Evolutionary conservation across 306 rosid genomes (phyloP).

Genomic region (Aeschynomene evenia): DNA sequence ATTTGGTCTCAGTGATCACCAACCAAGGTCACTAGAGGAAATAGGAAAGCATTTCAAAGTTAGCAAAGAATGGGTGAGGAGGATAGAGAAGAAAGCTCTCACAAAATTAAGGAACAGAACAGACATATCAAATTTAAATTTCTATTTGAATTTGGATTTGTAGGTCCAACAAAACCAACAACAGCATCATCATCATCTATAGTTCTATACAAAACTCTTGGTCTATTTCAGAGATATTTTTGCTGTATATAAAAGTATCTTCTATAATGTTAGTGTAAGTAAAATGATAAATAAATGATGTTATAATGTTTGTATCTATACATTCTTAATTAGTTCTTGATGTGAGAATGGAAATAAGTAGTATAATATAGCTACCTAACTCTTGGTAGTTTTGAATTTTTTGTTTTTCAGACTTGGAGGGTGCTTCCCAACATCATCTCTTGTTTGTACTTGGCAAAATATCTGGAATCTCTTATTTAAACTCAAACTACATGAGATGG

Average conservation of each 20-base stretch:
- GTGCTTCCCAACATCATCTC: background rate
- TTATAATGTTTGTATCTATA: background rate
- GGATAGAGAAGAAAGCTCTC: constrained; percentile 69
- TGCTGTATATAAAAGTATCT: constrained; percentile 6
- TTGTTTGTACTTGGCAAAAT: background rate
- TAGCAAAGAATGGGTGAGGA: constrained; percentile 69
- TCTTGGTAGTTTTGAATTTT: background rate
- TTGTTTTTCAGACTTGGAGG: background rate
- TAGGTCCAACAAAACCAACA: too few relatives aligned
- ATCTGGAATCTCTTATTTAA: background rate
- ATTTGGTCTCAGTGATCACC: constrained; percentile 63
- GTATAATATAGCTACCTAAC: background rate
- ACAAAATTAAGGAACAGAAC: constrained; percentile 53
- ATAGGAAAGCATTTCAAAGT: constrained; percentile 64
- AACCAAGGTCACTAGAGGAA: constrained; percentile 73
- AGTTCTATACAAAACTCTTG: background rate
- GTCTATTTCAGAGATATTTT: background rate
- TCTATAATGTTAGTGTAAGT: background rate
- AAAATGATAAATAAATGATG: too few relatives aligned
- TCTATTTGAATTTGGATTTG: constrained; percentile 43
- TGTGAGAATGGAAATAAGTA: background rate
- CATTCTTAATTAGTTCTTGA: background rate
- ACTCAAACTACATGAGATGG: background rate
- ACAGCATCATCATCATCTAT: constrained; percentile 1
- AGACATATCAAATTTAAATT: constrained; percentile 41